Evolutionary conservation across 345 rosid species (phyloP), one percentile per base, ranked within the genome.

Genomic region (Brassica nigra): DNA sequence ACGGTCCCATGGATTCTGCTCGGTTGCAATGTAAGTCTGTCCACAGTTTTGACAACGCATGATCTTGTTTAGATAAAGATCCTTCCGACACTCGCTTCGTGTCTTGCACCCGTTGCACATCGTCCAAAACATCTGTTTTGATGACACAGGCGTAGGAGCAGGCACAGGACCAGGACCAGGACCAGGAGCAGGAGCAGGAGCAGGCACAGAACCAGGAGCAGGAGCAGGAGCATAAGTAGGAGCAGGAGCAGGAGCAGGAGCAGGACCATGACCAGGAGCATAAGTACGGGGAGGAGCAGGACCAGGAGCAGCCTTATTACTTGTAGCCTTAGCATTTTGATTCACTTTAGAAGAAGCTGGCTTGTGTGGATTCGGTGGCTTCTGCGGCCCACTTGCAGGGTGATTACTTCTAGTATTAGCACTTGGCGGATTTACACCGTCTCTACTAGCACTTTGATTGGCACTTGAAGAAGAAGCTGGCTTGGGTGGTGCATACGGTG

Each of bases 51-150:
- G 64, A 59, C 64, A 59, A 59, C 12, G 31, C 12, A 59, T 10
- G 33, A 31, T 11, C 64, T 23, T 59, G 64, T 59, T 59, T 1
- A 23, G 64, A 59, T 59, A 59, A 59, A 3, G 14, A 59, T 59
- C 64, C 64, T 5, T 59, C 12, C 33, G 33, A 27, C 2, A 23
- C 30, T 59, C n/a, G 31, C 64, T 9, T 10, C 33, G 7, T 59
- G 33, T 59, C 64, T 59, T 59, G n/a, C 64, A 59, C 2, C 31
- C 33, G 39, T 78, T 86, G 80, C 97, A 91, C 39, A 85, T 67
- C 55, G 95, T 90, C 98, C 98, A 91, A 76, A 93, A 30, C 62
- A 10, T 20, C 30, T 58, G 62, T 20, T 9, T 58, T n/a, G 86
- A 30, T 71, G 85, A 64, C 59, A 2, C 59, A 54, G 10, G 27